Percentiles rank a stretch among this genome's conserved stretches.
Evolutionary conservation across 2,329 filamentous ascomycete genomes (phyloP).

Genomic region (Aspergillus bombycis): DNA sequence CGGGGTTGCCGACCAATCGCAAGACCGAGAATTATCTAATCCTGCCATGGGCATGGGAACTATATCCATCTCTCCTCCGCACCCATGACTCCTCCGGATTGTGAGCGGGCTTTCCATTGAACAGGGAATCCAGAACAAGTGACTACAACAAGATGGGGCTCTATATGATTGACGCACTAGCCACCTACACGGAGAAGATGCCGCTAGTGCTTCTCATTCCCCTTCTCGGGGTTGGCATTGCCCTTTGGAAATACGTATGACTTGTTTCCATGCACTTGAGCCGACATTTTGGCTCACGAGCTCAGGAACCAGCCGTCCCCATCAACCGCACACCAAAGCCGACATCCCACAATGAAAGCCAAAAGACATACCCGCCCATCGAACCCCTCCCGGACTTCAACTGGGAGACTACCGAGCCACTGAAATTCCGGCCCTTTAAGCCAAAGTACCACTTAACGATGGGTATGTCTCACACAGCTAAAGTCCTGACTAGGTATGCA

Average conservation of each 20-base stretch:
- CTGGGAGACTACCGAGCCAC: conserved; percentile 54
- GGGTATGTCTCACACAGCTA: conserved; percentile 53
- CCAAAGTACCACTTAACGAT: conserved; percentile 8
- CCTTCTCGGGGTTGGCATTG: neutral
- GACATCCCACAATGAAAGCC: neutral
- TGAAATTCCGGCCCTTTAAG: conserved; percentile 27
- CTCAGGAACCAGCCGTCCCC: neutral
- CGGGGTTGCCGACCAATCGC: conserved; percentile 21
- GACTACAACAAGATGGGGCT: neutral
- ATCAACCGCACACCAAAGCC: neutral
- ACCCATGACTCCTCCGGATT: neutral
- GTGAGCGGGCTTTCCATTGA: neutral
- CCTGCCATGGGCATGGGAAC: too few relatives aligned
- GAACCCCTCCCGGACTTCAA: conserved; percentile 54
- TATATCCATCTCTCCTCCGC: neutral
- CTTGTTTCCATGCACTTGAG: too few relatives aligned
- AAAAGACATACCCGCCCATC: conserved; percentile 29
- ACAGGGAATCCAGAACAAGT: neutral
- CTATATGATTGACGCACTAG: neutral
- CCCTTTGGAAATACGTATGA: neutral
- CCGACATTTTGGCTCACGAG: neutral
- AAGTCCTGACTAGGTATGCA: neutral
- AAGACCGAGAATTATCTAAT: conserved; percentile 12
- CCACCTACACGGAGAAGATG: neutral
- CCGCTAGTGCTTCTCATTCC: neutral